Percentiles rank a stretch among this genome's conserved stretches.
Evolutionary conservation across 2,329 filamentous ascomycete genomes (phyloP).

Genomic region (Verticillium klebahnii): DNA sequence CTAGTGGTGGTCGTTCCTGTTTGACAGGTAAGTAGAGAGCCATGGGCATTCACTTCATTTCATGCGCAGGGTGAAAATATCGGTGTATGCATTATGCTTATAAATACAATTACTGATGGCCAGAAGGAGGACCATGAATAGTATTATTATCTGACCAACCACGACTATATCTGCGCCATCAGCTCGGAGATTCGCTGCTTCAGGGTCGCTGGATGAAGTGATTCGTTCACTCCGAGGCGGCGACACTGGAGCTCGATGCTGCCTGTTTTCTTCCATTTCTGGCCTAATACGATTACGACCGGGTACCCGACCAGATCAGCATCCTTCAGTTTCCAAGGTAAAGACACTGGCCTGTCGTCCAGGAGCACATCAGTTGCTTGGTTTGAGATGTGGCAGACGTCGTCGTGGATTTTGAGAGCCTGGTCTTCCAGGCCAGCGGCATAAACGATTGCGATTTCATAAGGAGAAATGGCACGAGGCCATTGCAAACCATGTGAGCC

Average conservation of each 20-base stretch:
- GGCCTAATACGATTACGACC: constrained; percentile 74
- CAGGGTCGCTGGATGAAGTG: neutral
- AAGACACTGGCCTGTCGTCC: constrained; percentile 64
- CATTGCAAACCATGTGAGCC: constrained; percentile 77
- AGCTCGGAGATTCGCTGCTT: constrained; percentile 36
- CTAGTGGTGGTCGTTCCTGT: too few relatives aligned
- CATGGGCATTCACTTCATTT: too few relatives aligned
- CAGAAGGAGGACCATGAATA: neutral
- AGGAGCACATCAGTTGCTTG: constrained; percentile 58
- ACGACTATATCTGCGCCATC: constrained; percentile 44
- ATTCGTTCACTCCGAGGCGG: constrained; percentile 43
- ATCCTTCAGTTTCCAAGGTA: constrained; percentile 86
- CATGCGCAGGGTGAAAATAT: too few relatives aligned
- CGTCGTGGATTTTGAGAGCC: constrained; percentile 59
- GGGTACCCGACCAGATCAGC: constrained; percentile 89
- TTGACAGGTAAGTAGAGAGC: too few relatives aligned
- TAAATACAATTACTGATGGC: too few relatives aligned
- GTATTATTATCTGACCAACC: neutral
- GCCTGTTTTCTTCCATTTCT: constrained; percentile 54
- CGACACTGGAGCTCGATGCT: constrained; percentile 78
- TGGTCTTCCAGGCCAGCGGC: constrained; percentile 40
- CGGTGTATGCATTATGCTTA: too few relatives aligned
- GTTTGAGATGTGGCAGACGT: constrained; percentile 29
- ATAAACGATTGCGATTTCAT: constrained; percentile 65
- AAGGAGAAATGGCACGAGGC: constrained; percentile 84